These are phyloP conservation scores for Saccharomyces hybrid DNA, from an alignment of 1,139 yeast species.

Conservation along the genomic window DNA sequence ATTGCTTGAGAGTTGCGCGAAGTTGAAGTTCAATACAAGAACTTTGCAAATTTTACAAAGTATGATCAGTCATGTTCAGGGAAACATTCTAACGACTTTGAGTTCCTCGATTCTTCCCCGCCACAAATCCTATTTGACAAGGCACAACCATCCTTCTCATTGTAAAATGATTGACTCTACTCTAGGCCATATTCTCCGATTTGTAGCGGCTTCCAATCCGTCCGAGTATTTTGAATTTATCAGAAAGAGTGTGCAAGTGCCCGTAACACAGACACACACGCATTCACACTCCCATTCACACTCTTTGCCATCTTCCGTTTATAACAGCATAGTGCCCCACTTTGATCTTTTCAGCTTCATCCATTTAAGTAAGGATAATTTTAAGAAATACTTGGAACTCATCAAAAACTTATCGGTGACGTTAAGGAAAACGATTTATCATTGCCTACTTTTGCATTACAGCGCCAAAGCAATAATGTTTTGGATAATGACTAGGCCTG, in stretches of 20 bases:
- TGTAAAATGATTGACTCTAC: slow-evolving; percentile 21
- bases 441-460: slow-evolving; percentile 23
- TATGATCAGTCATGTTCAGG: slow-evolving; percentile 15
- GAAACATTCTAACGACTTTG: slow-evolving; percentile 11
- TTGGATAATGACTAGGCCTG: slow-evolving; percentile 30
- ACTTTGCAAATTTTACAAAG: slow-evolving; percentile 19
- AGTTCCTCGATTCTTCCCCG: slow-evolving; percentile 14
- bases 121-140: slow-evolving; percentile 13
- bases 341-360: slow-evolving; percentile 25
- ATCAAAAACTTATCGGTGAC: slow-evolving; percentile 15
- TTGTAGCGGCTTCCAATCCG: slow-evolving; percentile 30
- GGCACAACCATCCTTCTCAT: slow-evolving; percentile 11
- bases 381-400: slow-evolving; percentile 21
- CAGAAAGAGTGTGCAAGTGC: slow-evolving; percentile 16
- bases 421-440: slow-evolving; percentile 21
- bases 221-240: slow-evolving; percentile 20
- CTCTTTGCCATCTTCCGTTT: neutral
- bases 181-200: slow-evolving; percentile 22
- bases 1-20: slow-evolving; percentile 17
- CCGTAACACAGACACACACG: slow-evolving; percentile 8
- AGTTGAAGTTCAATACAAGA: slow-evolving; percentile 21
- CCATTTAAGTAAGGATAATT: slow-evolving; percentile 18
- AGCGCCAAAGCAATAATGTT: slow-evolving; percentile 24
- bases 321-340: slow-evolving; percentile 13
- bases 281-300: neutral